Evolutionary conservation across 768 basidiomycete genomes (phyloP).

Genomic region (Rhizopogon rudus): DNA sequence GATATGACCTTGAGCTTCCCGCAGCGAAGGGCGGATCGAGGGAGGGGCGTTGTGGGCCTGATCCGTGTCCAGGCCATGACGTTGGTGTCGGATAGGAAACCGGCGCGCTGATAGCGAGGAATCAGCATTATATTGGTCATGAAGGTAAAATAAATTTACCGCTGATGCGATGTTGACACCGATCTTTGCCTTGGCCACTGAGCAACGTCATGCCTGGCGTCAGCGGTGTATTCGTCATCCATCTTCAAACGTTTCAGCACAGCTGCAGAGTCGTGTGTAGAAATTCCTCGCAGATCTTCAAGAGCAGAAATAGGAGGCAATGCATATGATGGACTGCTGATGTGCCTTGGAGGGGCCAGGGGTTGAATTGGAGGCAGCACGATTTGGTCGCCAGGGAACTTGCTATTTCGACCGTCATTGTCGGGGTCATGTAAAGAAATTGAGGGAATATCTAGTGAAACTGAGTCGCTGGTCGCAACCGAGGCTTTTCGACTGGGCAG

Average conservation of each 20-base stretch:
- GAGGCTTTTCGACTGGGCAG: conserved; percentile 21
- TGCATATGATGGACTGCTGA: conserved; percentile 40
- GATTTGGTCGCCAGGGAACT: conserved; percentile 31
- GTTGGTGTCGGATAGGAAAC: conserved; percentile 14
- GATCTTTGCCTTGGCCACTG: conserved; percentile 41
- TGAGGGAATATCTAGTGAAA: conserved; percentile 31
- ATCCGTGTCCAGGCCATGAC: conserved; percentile 19
- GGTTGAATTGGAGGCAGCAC: conserved; percentile 38
- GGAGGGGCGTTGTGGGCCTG: conserved; percentile 9
- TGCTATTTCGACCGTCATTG: conserved; percentile 20
- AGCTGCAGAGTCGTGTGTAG: conserved; percentile 53
- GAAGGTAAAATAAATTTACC: conserved; percentile 14
- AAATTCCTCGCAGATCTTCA: conserved; percentile 53
- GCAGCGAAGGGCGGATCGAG: conserved; percentile 6
- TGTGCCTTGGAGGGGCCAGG: conserved; percentile 21
- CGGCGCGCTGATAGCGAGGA: conserved; percentile 10
- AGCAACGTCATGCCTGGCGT: conserved; percentile 17
- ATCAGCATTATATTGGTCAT: conserved; percentile 4
- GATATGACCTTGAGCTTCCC: conserved; percentile 6
- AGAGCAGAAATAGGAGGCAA: conserved; percentile 67
- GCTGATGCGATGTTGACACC: conserved; percentile 32
- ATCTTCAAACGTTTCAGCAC: conserved; percentile 60
- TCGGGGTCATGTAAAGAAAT: conserved; percentile 27
- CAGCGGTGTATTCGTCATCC: conserved; percentile 36
- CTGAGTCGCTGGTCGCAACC: conserved; percentile 17